Base-by-base conservation (phyloP, 2,329 filamentous ascomycete species). In the Penicillium occitanis region DNA sequence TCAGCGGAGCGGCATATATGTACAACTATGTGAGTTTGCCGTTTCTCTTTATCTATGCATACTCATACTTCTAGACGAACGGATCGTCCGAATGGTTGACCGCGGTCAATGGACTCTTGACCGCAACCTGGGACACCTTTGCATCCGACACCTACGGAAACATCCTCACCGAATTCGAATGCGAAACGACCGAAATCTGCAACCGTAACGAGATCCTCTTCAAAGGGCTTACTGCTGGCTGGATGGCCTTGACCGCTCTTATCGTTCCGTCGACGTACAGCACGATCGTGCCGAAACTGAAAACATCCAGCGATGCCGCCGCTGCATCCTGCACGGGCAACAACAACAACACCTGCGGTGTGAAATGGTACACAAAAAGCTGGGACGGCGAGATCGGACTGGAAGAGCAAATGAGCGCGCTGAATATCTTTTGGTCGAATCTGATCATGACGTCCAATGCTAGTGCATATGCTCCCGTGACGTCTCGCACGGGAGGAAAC, bases 151-250 rank as follows among this genome's bases (percentile, higher is more conserved):
- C 40, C 25, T 66, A 66, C 30, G 55, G 46, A 17, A 66, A 57
- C 30, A 59, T 88, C 66, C 84, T 88, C 79, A 86, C 81, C 70
- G 88, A 90, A 73, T 78, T 80, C 48, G 82, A 85, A 14, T 90
- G 88, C 71, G 88, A 90, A 73, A 76, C 72, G 55, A 72, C 80
- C 64, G 74, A 79, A 69, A 81, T 76, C 13, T 90, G 88, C 77
- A 85, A 88, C 73, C 80, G 84, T n/a, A 87, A 90, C 69, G 86
- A 89, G 74, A 83, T 82, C 58, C 84, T 84, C 0, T 90, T 90
- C 82, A 90, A 90, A 75, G 87, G 86, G 8, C 90, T 88, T 72
- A 80, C 89, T 7, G 79, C 84, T 0, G 85, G 88, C 42, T 90
- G 86, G 83, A 81, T 83, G 78, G 86, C 85, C 22, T 79, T 83